Base-by-base conservation (phyloP, 192 early-diverging fungal species). In the Podila minutissima region DNA sequence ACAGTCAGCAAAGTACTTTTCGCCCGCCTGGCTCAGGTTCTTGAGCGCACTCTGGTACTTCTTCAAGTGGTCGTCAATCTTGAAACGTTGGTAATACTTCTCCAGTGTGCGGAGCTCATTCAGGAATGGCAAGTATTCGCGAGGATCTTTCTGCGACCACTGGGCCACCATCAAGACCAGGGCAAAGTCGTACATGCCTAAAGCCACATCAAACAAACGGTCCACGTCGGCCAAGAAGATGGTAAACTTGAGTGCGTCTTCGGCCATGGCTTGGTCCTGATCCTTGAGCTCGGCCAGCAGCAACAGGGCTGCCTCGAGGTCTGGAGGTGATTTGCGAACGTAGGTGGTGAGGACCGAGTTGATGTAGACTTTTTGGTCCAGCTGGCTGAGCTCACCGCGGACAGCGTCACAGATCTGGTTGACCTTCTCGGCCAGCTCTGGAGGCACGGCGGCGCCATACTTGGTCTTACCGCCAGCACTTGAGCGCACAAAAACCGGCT, bases 81-180 rank as follows among this genome's bases (percentile, higher is more conserved):
- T 85, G 87, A 88, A 98, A 1, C 92, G 91, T 67, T 96, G 95
- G 70, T 95, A 95, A 60, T 92, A 88, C 48, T 88, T 86, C 31
- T 92, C 86, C n/a, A 96, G 78, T 22, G 88, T 87, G 29, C 94
- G 89, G 37, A 99, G 90, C 59, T 92, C 91, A 37, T 92, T 86
- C 57, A 99, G 84, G 75, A 96, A 97, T 0, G 96, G 91, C 37
- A 99, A 83, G 67, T 97, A 99, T 84, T 99, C 98, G 32, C 95
- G 86, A 24, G 97, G 97, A 88, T 99, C 97, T 84, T 94, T 97
- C 67, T 99, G 97, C 28, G 95, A 95, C 83, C 95, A 93, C 76
- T 98, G 96, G n/a, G 97, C 98, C 38, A 98, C 95, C 92, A 97
- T 92, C 33, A 99, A 78, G 2, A 96, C 95, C 33, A 99, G 83